These are phyloP conservation scores for Coniferiporia weirii DNA, from an alignment of 1,284 basidiomycete species.

Conservation along the genomic window DNA sequence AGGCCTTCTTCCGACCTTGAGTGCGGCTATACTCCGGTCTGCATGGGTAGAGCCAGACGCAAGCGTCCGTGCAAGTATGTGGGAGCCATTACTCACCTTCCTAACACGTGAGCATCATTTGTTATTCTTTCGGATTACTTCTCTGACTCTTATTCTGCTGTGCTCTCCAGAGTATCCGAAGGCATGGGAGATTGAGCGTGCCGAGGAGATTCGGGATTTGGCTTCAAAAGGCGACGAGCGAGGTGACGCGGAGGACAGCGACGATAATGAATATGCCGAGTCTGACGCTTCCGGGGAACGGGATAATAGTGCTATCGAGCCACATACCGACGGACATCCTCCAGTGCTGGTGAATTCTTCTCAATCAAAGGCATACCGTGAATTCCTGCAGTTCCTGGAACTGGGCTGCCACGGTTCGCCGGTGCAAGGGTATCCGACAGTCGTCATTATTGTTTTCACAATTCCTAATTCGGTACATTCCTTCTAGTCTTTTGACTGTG, in stretches of 20 bases:
- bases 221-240: conserved; percentile 13
- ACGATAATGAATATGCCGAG: conserved; percentile 20
- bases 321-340: conserved; percentile 28
- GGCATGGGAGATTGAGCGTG: conserved; percentile 52
- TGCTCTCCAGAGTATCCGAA: conserved; percentile 47
- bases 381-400: conserved; percentile 71
- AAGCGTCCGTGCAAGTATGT: conserved; percentile 62
- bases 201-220: conserved; percentile 21
- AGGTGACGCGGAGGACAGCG: conserved; percentile 21
- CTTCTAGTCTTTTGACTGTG: background rate
- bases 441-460: conserved; percentile 75
- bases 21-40: conserved; percentile 58
- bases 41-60: conserved; percentile 75
- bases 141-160: background rate
- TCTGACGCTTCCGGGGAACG: conserved; percentile 18
- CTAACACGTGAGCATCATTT: conserved; percentile 51
- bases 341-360: conserved; percentile 11
- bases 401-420: conserved; percentile 75
- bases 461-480: conserved; percentile 56
- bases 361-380: conserved; percentile 50
- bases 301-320: conserved; percentile 26
- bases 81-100: conserved; percentile 65
- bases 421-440: conserved; percentile 67
- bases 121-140: background rate
- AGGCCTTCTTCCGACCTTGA: conserved; percentile 42